Evolutionary conservation across 257 asterid genomes (phyloP), one percentile per base, ranked within the genome.

Genomic region (Thymus mandschuricus): DNA sequence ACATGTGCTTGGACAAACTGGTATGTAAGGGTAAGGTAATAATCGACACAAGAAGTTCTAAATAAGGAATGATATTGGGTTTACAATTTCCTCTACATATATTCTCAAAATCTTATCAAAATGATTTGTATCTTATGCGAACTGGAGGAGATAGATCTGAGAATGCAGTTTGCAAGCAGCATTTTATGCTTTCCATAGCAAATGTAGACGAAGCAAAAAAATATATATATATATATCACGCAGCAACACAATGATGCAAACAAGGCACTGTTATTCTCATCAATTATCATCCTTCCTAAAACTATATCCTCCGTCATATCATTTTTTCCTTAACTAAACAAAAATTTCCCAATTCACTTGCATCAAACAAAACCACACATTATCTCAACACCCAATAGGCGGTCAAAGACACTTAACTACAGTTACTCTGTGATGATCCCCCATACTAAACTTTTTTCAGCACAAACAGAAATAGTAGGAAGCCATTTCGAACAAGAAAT

Each of bases 1-100:
- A 34, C 28, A 45, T 59, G 48, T 50, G 63, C 29, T 44, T 28
- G 52, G 58, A 59, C 12, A 21, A 73, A 56, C 30, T 43, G 43
- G 31, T 55, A 63, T 11, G 13, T 9, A 51, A 21, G 21, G 21
- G 21, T 21, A 21, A 62, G 35, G 21, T 60, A 38, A 8, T 35
- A 52, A 52, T 62, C 52, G 29, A 41, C 31, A 11, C 41, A 4
- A 41, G 40, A 49, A 60, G 38, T 40, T 21, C 50, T 13, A 49
- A 69, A 34, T 27, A 7, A 27, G 29, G 31, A 31, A 33, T 29
- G 60, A 5, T 40, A 15, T 12, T 40, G 11, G 54, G 27, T 41
- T 30, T 44, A 57, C 28, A 21, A 21, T 21, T 21, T 27, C 40
- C 41, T 21, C 50, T 58, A 46, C 41, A 3, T 21, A 72, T 38